Conservation (phyloP, 208 protist genomes). For the Crithidia brevicula region DNA sequence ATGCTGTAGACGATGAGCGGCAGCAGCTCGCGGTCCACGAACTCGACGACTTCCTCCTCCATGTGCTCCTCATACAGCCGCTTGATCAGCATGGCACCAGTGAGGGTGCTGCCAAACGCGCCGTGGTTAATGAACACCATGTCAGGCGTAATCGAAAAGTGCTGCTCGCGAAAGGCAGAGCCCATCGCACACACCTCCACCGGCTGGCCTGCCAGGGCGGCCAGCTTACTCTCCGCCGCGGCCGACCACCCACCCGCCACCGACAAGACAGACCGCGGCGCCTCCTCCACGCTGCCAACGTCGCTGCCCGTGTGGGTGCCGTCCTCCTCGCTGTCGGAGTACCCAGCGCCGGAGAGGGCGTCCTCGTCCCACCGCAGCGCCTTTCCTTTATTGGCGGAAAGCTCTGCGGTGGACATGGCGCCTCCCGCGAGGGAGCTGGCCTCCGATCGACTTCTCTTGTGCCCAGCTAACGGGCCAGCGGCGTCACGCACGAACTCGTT, state of each 20-base stretch:
- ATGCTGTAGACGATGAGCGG: conserved; percentile 86
- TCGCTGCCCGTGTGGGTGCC: neutral
- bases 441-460: conserved; percentile 17
- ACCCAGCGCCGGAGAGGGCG: conserved; percentile 7
- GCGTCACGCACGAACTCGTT: neutral
- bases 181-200: conserved; percentile 48
- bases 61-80: conserved; percentile 74
- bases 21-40: conserved; percentile 88
- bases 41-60: conserved; percentile 85
- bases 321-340: conserved; percentile 13
- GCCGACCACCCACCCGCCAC: conserved; percentile 3
- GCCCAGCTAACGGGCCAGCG: neutral
- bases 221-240: conserved; percentile 10
- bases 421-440: neutral
- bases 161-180: conserved; percentile 40
- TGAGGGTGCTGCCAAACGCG: conserved; percentile 87
- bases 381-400: conserved; percentile 3
- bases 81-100: conserved; percentile 74
- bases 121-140: conserved; percentile 93
- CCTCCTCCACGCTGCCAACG: conserved; percentile 3
- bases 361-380: neutral
- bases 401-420: conserved; percentile 12
- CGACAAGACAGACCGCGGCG: neutral
- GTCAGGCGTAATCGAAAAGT: conserved; percentile 74
- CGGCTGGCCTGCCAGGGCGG: neutral